Evolutionary conservation across 345 rosid species (phyloP).

Genomic region (Eucalyptus erythrocorys): DNA sequence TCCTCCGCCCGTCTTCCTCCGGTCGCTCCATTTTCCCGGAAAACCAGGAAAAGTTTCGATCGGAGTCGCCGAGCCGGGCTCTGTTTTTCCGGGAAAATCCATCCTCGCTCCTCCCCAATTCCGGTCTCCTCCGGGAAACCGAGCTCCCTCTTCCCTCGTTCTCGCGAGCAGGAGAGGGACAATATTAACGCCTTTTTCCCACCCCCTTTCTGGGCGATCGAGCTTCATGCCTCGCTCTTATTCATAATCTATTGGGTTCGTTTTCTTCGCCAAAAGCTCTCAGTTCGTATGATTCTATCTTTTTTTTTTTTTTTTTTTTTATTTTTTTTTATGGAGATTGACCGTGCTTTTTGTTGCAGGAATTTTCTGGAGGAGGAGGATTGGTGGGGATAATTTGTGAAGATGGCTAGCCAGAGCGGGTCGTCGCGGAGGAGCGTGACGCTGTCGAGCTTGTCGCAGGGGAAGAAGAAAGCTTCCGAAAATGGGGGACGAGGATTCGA

Average conservation of each 20-base stretch:
- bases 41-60: background rate
- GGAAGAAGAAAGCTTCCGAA: conserved; percentile 48
- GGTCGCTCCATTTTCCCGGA: conserved; percentile 28
- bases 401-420: conserved; percentile 75
- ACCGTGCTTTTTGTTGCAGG: background rate
- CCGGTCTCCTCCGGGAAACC: background rate
- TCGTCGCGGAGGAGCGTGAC: conserved; percentile 62
- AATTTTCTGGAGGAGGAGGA: background rate
- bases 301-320: background rate
- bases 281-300: background rate
- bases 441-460: conserved; percentile 23
- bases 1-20: background rate
- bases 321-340: background rate
- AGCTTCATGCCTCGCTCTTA: background rate
- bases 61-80: background rate
- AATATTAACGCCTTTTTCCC: background rate
- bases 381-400: background rate
- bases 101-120: background rate
- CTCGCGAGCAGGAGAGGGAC: background rate
- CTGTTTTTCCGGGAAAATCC: conserved; percentile 5
- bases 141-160: background rate
- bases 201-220: background rate
- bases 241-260: background rate
- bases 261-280: background rate
- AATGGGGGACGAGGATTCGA: conserved; percentile 46